These are phyloP conservation scores for Aspergillus caelatus DNA, from an alignment of 2,329 filamentous ascomycete species.

Conservation along the genomic window DNA sequence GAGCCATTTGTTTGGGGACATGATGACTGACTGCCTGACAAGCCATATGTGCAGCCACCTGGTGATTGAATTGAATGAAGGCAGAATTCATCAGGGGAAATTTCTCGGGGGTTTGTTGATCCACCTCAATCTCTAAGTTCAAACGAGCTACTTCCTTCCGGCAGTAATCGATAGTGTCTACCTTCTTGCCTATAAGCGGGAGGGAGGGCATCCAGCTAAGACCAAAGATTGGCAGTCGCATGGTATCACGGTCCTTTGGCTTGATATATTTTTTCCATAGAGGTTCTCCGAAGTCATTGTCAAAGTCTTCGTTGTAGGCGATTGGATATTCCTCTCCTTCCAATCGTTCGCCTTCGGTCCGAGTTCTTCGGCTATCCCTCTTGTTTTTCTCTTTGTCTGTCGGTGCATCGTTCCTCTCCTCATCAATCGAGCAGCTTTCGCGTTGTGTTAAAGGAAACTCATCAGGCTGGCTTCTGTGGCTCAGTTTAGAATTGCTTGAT, in stretches of 20 bases:
- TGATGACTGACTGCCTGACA: slow-evolving; percentile 92
- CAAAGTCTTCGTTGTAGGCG: slow-evolving; percentile 65
- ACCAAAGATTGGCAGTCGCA: slow-evolving; percentile 68
- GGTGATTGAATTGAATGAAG: slow-evolving; percentile 98
- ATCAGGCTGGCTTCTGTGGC: slow-evolving; percentile 30
- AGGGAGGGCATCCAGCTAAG: slow-evolving; percentile 73
- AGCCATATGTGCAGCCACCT: slow-evolving; percentile 97
- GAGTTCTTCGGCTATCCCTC: slow-evolving; percentile 16
- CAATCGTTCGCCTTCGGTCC: slow-evolving; percentile 29
- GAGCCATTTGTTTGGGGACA: slow-evolving; percentile 88
- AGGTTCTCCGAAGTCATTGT: slow-evolving; percentile 65
- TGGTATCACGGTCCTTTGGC: slow-evolving; percentile 80
- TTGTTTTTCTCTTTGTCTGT: slow-evolving; percentile 11
- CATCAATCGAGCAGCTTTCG: slow-evolving; percentile 26
- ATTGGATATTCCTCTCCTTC: slow-evolving; percentile 58
- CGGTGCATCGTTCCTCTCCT: not conserved
- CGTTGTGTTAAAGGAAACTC: slow-evolving; percentile 42
- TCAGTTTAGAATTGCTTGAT: slow-evolving; percentile 34
- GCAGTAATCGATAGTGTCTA: slow-evolving; percentile 92
- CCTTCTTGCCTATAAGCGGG: slow-evolving; percentile 82
- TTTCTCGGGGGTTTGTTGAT: slow-evolving; percentile 81
- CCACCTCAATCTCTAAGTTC: slow-evolving; percentile 88
- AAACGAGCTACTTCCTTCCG: slow-evolving; percentile 82
- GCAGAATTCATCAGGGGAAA: slow-evolving; percentile 94
- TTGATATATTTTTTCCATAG: slow-evolving; percentile 83